Percentiles rank a stretch among this genome's conserved stretches.
Conservation (phyloP, 352 stramenopile species). For the Blastocystis sp. region DNA sequence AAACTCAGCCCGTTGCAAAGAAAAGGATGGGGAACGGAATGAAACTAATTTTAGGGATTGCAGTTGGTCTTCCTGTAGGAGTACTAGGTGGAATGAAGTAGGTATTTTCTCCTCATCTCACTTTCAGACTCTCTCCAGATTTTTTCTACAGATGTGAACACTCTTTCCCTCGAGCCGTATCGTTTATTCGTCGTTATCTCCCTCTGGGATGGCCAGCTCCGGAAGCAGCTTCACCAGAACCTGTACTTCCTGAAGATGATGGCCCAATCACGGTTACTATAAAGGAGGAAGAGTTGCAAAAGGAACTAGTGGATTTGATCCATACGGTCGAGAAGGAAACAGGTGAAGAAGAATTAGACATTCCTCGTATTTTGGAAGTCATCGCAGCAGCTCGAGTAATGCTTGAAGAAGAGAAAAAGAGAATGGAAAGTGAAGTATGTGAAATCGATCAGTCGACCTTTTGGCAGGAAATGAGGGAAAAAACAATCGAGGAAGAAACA, state of each 20-base stretch:
- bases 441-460: neutral
- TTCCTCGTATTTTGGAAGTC: neutral
- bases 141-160: slow-evolving; percentile 26
- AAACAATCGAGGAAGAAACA: neutral
- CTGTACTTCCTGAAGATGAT: neutral
- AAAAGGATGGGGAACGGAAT: neutral
- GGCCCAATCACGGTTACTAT: neutral
- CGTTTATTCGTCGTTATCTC: neutral
- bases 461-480: neutral
- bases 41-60: neutral
- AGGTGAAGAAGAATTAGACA: neutral
- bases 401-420: slow-evolving; percentile 12
- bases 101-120: neutral
- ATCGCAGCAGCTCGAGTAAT: slow-evolving; percentile 8
- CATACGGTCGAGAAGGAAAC: slow-evolving; percentile 4
- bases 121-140: slow-evolving; percentile 25
- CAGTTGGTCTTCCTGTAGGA: slow-evolving; percentile 15
- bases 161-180: neutral
- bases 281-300: neutral
- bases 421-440: neutral
- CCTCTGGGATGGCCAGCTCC: slow-evolving; percentile 6
- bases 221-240: neutral
- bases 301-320: neutral
- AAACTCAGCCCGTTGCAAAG: neutral
- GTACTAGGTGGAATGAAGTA: slow-evolving; percentile 24